Base-by-base conservation (phyloP, 2,329 filamentous ascomycete genomes). In the Emergomyces orientalis region DNA sequence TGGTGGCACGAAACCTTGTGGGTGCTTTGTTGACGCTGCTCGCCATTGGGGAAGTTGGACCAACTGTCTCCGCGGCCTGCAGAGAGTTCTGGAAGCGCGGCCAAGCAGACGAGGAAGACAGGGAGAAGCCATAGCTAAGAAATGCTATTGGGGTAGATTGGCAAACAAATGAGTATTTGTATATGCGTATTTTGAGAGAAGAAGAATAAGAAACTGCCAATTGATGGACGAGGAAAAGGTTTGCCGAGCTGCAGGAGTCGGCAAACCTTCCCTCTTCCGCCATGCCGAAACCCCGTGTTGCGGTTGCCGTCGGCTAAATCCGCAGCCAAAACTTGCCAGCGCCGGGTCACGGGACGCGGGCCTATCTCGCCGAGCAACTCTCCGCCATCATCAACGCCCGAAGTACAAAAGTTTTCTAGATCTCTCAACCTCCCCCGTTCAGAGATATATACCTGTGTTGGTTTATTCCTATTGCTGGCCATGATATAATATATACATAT, bases 21-120 rank as follows among this genome's bases (percentile, higher is more conserved):
- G 86, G 71, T 89, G 87, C 73, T 89, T 90, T 27, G 82, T 85
- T 19, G 90, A 91, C 63, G 86, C 83, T 9, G 72, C 69, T 30
- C 74, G 71, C 63, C 67, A 69, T 68, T 71, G 67, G 68, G 71
- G 67, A 69, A 60, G 68, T 63, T 69, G 71, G 66, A 71, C 70
- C 67, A 73, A 65, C 64, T 69, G 70, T 58, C 67, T 70, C 59
- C 69, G 67, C 60, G 66, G 54, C 43, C 65, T 64, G 37, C 68
- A 65, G 30, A 74, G 61, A 9, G 71, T 67, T 65, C 74, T 70
- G 34, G 71, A 66, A 56, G 73, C 55, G 43, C 69, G 69, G 64
- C 73, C 71, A 8, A 77, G 65, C 6, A 77, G 66, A 55, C 70
- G 71, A n/a, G 74, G 71, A 32, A 76, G 63, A 30, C 65, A 62